phyloP scores from a whole-genome alignment of 139 green algal species.

The Helicosporidium sp. region DNA sequence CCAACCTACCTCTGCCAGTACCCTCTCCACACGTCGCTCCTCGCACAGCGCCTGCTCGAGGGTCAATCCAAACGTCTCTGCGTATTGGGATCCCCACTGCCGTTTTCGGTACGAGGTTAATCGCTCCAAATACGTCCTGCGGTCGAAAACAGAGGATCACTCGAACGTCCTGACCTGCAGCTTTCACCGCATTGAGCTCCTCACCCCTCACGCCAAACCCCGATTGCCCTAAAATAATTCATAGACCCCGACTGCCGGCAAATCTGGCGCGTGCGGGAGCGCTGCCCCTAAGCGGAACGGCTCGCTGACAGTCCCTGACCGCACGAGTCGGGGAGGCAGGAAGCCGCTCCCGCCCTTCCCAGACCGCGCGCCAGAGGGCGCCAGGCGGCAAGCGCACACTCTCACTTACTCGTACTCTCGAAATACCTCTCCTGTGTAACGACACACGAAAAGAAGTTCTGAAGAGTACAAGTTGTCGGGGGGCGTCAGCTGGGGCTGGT shows the following conservation, averaged over 20 bases:
- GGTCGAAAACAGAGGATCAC: neutral
- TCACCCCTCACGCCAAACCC: too few relatives aligned
- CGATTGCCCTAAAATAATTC: too few relatives aligned
- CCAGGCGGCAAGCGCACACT: neutral
- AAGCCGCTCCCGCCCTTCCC: neutral
- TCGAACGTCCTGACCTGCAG: neutral
- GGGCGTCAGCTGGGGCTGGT: neutral
- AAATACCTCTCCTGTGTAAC: conserved; percentile 43
- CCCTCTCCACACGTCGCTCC: conserved; percentile 11
- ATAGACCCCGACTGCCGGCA: neutral
- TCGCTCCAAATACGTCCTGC: conserved; percentile 23
- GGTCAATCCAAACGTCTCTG: conserved; percentile 30
- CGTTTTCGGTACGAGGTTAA: conserved; percentile 29
- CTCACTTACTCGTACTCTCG: conserved; percentile 31
- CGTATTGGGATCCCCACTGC: conserved; percentile 36
- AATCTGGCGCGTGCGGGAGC: neutral
- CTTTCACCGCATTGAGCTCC: neutral
- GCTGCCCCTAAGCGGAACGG: neutral
- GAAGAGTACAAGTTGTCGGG: neutral
- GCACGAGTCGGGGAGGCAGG: neutral
- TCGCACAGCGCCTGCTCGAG: conserved; percentile 43
- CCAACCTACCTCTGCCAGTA: conserved; percentile 2
- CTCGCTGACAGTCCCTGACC: neutral
- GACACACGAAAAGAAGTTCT: conserved; percentile 29
- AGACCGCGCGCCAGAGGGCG: neutral